phyloP scores from a whole-genome alignment of 2,329 filamentous ascomycete species.

The Lachnellula hyalina region DNA sequence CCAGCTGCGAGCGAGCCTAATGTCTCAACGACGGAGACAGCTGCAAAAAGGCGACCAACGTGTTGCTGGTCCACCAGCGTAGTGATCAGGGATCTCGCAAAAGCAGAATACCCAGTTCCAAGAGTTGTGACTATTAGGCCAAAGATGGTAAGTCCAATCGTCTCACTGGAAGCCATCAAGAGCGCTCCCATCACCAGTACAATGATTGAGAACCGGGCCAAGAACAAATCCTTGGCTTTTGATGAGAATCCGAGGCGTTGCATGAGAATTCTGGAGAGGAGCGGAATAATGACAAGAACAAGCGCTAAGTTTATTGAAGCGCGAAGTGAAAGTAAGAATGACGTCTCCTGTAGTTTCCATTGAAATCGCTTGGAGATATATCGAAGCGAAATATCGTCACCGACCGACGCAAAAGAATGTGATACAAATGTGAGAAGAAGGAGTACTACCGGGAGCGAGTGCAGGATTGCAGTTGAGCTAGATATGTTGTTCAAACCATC shows the following conservation, averaged over 20 bases:
- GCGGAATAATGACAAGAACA: constrained; percentile 21
- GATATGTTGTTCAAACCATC: constrained; percentile 14
- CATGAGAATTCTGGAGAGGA: constrained; percentile 20
- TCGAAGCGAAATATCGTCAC: constrained; percentile 19
- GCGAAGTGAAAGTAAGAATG: constrained; percentile 25
- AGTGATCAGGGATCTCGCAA: constrained; percentile 23
- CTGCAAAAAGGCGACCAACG: constrained; percentile 24
- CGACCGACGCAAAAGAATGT: constrained; percentile 12
- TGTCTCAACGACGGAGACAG: constrained; percentile 25
- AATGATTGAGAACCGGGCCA: constrained; percentile 19
- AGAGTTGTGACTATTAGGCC: constrained; percentile 24
- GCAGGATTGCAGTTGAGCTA: constrained; percentile 21
- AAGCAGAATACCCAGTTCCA: constrained; percentile 21
- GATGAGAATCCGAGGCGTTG: constrained; percentile 13
- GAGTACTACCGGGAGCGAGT: constrained; percentile 26
- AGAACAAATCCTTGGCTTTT: constrained; percentile 22
- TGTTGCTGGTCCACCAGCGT: constrained; percentile 24
- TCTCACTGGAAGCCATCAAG: constrained; percentile 19
- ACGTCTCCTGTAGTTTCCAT: constrained; percentile 20
- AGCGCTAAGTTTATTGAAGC: constrained; percentile 25
- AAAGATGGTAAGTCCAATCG: constrained; percentile 18
- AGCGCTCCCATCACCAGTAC: constrained; percentile 19
- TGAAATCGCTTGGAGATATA: constrained; percentile 27
- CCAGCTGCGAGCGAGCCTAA: constrained; percentile 20
- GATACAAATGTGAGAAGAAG: constrained; percentile 27